Percentiles rank a stretch among this genome's conserved stretches.
Evolutionary conservation across 2,329 filamentous ascomycete species (phyloP).

Genomic region (Alternaria metachromatica): DNA sequence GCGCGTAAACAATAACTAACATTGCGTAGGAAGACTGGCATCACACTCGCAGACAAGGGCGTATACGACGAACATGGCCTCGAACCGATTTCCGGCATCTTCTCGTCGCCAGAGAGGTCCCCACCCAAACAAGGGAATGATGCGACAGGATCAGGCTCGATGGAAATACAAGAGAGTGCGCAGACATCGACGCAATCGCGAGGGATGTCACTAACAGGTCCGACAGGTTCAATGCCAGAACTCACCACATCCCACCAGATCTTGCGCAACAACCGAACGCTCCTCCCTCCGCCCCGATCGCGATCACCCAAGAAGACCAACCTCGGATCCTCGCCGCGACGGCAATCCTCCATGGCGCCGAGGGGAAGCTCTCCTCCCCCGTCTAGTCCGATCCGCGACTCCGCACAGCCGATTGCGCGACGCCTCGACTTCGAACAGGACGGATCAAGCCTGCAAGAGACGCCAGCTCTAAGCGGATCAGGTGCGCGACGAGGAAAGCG

Average conservation of each 20-base stretch:
- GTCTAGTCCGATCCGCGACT: conserved; percentile 38
- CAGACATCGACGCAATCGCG: conserved; percentile 2
- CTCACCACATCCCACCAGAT: conserved; percentile 54
- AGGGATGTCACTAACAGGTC: conserved; percentile 1
- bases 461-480: conserved; percentile 42
- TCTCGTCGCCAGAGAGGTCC: conserved; percentile 80
- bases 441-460: conserved; percentile 41
- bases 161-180: conserved; percentile 70
- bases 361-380: conserved; percentile 56
- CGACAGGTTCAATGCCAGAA: conserved; percentile 58
- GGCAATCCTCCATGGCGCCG: conserved; percentile 64
- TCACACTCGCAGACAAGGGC: conserved; percentile 78
- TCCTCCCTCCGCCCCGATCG: conserved; percentile 59
- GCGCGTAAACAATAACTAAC: conserved; percentile 19
- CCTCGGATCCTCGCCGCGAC: conserved; percentile 64
- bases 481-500: conserved; percentile 41
- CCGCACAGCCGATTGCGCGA: conserved; percentile 56
- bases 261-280: conserved; percentile 52
- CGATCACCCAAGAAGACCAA: conserved; percentile 70
- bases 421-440: conserved; percentile 62
- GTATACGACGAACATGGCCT: conserved; percentile 90
- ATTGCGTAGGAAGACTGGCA: conserved; percentile 79
- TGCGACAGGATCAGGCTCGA: conserved; percentile 62
- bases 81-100: conserved; percentile 84
- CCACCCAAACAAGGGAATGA: conserved; percentile 54